Evolutionary conservation across 2,329 filamentous ascomycete species (phyloP), one percentile per base, ranked within the genome.

Genomic region (Ophiosphaerella korrae): DNA sequence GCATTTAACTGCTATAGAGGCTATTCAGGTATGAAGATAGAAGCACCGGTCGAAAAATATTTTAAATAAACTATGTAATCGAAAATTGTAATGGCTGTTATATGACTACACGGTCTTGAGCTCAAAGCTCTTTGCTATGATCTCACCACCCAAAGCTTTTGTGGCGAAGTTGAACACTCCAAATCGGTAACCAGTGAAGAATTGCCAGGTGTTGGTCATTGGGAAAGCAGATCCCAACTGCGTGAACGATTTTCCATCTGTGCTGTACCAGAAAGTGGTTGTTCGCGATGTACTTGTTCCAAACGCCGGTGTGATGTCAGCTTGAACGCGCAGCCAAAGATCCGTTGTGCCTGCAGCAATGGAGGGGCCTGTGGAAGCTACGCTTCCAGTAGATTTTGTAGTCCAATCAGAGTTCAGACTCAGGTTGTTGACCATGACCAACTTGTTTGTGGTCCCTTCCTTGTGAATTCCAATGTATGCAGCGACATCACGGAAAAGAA

Each of bases 391-490:
- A 11, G 61, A 66, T 5, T 62, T 66, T 1, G 73, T 75, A 2
- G 57, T 55, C 70, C 71, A 73, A 33, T 54, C 62, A 1, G 26
- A 66, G 53, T 77, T 71, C 50, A 78, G 65, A 3, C 63, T 71
- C 38, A 81, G 64, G 16, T 72, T 71, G 37, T 77, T 72, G 7
- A 71, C 64, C 59, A 71, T 65, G 40, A 72, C 67, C 7, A 72
- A 50, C 6, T 74, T 67, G 2, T 77, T 61, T 3, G 69, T 57
- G 0, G 78, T 52, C 5, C 58, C 72, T 11, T 71, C 67, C 41
- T 76, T 76, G 50, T 75, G 62, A 8, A 85, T 65, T 1, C 80
- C 82, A 26, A 86, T 80, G 62, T 78, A 85, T 0, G 80, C 80
- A 0, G 75, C 76, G 11, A 74, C 70, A 55, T 85, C 80, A 1